phyloP scores from a whole-genome alignment of 371 early-diverging fungal species.

The Cladochytrium tenue region DNA sequence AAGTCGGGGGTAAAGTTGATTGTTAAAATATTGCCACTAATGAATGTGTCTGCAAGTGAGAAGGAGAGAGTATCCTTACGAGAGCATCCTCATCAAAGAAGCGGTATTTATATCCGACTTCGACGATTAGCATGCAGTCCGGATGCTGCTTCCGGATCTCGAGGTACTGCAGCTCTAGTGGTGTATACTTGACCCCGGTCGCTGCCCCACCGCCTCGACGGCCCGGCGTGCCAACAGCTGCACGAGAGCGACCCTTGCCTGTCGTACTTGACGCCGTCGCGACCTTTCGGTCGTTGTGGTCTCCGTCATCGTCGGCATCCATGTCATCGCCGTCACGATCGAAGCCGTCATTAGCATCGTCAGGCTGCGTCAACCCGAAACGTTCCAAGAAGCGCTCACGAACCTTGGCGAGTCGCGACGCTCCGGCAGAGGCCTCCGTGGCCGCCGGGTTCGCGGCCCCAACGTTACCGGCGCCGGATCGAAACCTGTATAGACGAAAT shows the following conservation, averaged over 20 bases:
- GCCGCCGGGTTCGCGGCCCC: neutral
- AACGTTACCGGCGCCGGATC: neutral
- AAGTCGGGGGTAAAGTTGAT: no score
- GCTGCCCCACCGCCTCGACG: neutral
- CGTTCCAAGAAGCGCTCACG: conserved; percentile 11
- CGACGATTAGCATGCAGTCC: conserved; percentile 73
- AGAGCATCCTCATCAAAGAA: conserved; percentile 71
- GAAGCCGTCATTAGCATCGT: neutral
- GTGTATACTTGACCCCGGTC: conserved; percentile 59
- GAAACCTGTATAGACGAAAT: neutral
- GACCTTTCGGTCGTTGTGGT: neutral
- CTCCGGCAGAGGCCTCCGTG: neutral
- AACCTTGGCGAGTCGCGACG: neutral
- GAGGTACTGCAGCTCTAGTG: conserved; percentile 77
- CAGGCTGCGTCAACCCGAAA: neutral
- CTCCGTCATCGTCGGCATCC: conserved; percentile 3
- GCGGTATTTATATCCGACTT: conserved; percentile 87
- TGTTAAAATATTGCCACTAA: no score
- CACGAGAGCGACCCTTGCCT: neutral
- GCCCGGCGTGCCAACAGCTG: neutral
- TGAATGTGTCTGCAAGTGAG: neutral
- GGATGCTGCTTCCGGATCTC: conserved; percentile 72
- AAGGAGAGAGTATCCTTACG: conserved; percentile 5
- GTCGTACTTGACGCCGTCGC: neutral
- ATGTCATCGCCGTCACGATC: neutral